Base-by-base conservation (phyloP, 2,329 filamentous ascomycete species). In the Apiospora aurea region DNA sequence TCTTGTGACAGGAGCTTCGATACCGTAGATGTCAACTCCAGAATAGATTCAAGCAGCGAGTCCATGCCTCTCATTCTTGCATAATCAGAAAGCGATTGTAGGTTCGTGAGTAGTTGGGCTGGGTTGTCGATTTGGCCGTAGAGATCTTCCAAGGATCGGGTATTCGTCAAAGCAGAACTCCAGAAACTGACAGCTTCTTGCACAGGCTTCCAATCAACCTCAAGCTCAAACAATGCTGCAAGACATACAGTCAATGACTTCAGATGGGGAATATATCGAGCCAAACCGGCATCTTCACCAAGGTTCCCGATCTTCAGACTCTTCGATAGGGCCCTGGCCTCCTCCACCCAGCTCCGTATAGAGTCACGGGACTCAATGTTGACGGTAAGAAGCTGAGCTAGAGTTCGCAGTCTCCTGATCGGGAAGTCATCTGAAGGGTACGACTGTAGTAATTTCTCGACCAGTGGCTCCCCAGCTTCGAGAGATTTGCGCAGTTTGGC, bases 391-490 rank as follows among this genome's bases (percentile, higher is more conserved):
- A 90, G 78, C 14, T 85, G 82, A 1, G 89, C 78, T 6, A 90
- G 78, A 0, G 87, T 85, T 18, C 89, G 83, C 2, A 90, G 79
- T 26, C 88, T 82, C 46, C 88, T 84, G 47, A 91, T 78, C 0
- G 88, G 88, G 73, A 87, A 87, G 29, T 81, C 82, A 0, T 88
- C 85, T 1, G 81, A 76, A 3, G 86, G 82, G 73, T 89, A 89
- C 1, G 87, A 83, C 8, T 85, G 81, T 4, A 90, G 78, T 13
- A 90, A 78, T 0, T 83, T 80, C 47, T 85, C 83, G 14, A 88
- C 81, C 16, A 82, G 83, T 1, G 85, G 79, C 69, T 88, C 85
- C 6, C 85, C 81, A 21, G 87, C 79, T 11, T 82, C 82, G 34
- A 84, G 77, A 4, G 80, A 81, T 41, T 80, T 77, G 34, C 76